Conservation (phyloP, 148 eudicot genomes). For the Fagopyrum homotropicum region DNA sequence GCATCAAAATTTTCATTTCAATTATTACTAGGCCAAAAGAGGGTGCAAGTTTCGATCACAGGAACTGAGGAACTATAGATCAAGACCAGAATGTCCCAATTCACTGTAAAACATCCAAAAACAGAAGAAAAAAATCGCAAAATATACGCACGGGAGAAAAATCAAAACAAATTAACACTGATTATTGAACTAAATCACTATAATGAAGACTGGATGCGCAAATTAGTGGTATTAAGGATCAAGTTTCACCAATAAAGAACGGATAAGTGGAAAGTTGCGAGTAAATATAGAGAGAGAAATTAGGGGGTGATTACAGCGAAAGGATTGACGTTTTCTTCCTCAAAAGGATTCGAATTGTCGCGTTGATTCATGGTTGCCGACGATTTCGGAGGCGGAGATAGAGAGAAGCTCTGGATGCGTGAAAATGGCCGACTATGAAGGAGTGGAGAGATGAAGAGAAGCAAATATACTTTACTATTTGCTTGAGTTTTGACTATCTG, state of each 20-base stretch:
- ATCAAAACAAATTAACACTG: too few species aligned
- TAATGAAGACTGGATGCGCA: neutral
- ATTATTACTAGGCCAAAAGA: neutral
- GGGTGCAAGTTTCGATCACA: neutral
- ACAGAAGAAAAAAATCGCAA: neutral
- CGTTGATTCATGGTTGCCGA: conserved; percentile 36
- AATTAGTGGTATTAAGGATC: neutral
- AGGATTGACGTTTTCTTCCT: conserved; percentile 78
- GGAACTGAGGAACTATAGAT: neutral
- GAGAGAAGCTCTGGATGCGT: conserved; percentile 4
- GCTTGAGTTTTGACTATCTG: too few species aligned
- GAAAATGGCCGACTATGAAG: neutral
- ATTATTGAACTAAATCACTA: too few species aligned
- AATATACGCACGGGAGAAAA: too few species aligned
- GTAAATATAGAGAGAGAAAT: conserved; percentile 2
- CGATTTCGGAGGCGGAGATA: neutral
- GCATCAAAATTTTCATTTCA: too few species aligned
- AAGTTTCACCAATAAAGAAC: neutral
- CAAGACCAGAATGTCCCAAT: neutral
- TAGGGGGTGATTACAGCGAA: conserved; percentile 48
- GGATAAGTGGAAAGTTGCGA: neutral
- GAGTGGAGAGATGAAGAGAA: neutral
- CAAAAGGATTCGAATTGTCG: conserved; percentile 45
- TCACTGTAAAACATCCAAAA: conserved; percentile 7
- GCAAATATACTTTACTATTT: neutral